A percentile compares a stretch with the other conserved stretches of the same genome.
Evolutionary conservation across 495 filamentous ascomycete genomes (phyloP).

Genomic region (Thermothielavioides terrestris): DNA sequence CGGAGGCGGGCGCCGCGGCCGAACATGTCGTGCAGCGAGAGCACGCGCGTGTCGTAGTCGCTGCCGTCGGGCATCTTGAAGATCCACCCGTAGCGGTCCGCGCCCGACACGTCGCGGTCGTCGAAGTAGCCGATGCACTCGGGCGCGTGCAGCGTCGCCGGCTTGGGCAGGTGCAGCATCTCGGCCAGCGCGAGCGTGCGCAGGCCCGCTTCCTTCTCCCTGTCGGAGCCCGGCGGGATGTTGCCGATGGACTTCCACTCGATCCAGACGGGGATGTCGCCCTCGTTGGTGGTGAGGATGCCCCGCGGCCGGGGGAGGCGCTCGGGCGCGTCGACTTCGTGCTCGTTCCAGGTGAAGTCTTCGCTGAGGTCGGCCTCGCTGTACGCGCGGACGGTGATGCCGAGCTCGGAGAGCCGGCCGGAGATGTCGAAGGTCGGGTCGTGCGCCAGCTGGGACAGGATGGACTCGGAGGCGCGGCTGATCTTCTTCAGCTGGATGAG

Average conservation of each 20-base stretch:
- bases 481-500: conserved; percentile 25
- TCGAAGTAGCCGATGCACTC: conserved; percentile 26
- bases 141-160: conserved; percentile 15
- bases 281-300: conserved; percentile 8
- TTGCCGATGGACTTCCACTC: conserved; percentile 24
- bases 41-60: conserved; percentile 13
- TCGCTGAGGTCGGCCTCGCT: conserved; percentile 1
- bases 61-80: conserved; percentile 18
- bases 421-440: not conserved
- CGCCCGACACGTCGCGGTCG: conserved; percentile 12
- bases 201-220: conserved; percentile 15
- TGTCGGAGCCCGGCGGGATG: not conserved
- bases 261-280: conserved; percentile 22
- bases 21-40: conserved; percentile 18
- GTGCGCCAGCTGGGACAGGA: conserved; percentile 15
- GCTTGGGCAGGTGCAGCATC: conserved; percentile 26
- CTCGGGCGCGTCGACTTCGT: conserved; percentile 1
- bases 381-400: conserved; percentile 13
- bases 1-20: not conserved
- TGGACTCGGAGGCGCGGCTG: conserved; percentile 17
- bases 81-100: conserved; percentile 21
- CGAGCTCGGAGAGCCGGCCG: not conserved
- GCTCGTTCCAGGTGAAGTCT: conserved; percentile 12
- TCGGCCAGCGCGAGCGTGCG: conserved; percentile 24
- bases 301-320: conserved; percentile 16